A percentile compares a stretch with the other conserved stretches of the same genome.
Evolutionary conservation across 2,329 filamentous ascomycete species (phyloP).

Genomic region (Exophiala sp.): DNA sequence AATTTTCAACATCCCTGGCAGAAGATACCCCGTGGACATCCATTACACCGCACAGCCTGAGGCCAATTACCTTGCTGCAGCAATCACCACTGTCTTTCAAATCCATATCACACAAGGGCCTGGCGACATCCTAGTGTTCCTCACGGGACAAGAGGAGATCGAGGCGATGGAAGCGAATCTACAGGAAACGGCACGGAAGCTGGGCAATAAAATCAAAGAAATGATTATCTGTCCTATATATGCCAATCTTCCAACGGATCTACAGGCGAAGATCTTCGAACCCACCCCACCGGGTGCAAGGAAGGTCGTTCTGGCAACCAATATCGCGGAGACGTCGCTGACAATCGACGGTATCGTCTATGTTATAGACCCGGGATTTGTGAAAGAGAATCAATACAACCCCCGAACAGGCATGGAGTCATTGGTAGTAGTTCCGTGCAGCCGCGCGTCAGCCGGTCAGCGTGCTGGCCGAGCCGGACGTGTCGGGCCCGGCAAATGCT

Average conservation of each 20-base stretch:
- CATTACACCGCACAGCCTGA: slow-evolving; percentile 87
- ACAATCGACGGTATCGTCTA: slow-evolving; percentile 96
- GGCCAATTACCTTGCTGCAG: slow-evolving; percentile 85
- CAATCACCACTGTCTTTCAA: slow-evolving; percentile 89
- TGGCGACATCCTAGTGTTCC: slow-evolving; percentile 91
- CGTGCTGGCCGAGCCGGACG: slow-evolving; percentile 87
- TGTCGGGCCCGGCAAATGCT: slow-evolving; percentile 87
- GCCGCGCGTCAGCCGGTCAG: slow-evolving; percentile 86
- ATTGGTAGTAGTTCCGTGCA: slow-evolving; percentile 83
- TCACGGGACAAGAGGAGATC: slow-evolving; percentile 95
- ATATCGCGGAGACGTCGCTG: slow-evolving; percentile 92
- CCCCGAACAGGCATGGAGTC: slow-evolving; percentile 88
- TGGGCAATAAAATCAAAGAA: slow-evolving; percentile 77
- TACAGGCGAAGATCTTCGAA: slow-evolving; percentile 91
- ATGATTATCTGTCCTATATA: slow-evolving; percentile 92
- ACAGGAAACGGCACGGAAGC: slow-evolving; percentile 75
- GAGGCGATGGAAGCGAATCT: slow-evolving; percentile 79
- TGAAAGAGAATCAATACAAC: slow-evolving; percentile 93
- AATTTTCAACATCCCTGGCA: slow-evolving; percentile 89
- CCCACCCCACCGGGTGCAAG: slow-evolving; percentile 77
- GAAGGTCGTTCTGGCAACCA: slow-evolving; percentile 90
- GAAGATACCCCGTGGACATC: slow-evolving; percentile 82
- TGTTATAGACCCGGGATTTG: slow-evolving; percentile 90
- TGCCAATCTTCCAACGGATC: slow-evolving; percentile 80
- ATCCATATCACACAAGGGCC: slow-evolving; percentile 77